Percentiles rank a stretch among this genome's conserved stretches.
Evolutionary conservation across 225 moss, liverwort and hornwort genomes (phyloP).

Genomic region (Takakia lepidozioides): DNA sequence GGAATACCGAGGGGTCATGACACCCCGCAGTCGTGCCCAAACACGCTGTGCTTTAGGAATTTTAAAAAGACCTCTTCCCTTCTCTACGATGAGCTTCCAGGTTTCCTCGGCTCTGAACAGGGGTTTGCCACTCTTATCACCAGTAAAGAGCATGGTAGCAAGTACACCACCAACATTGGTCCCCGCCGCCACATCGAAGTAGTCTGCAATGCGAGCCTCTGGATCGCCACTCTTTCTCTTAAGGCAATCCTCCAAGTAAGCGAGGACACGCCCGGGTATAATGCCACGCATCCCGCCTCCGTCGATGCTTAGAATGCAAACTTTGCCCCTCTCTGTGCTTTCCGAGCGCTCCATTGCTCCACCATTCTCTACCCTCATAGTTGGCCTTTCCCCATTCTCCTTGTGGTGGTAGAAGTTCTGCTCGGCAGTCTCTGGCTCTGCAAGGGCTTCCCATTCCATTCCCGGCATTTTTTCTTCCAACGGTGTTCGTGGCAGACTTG

Average conservation of each 20-base stretch:
- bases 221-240: constrained; percentile 65
- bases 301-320: constrained; percentile 81
- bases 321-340: constrained; percentile 27
- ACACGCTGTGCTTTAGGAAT: constrained; percentile 30
- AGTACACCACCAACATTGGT: constrained; percentile 84
- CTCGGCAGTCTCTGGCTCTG: background rate
- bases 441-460: background rate
- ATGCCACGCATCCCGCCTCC: constrained; percentile 94
- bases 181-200: constrained; percentile 81
- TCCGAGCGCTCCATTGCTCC: background rate
- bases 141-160: constrained; percentile 83
- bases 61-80: constrained; percentile 63
- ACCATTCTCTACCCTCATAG: background rate
- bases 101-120: constrained; percentile 62
- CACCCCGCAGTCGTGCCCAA: constrained; percentile 65
- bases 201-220: constrained; percentile 76
- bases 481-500: too few relatives aligned
- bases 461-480: too few relatives aligned
- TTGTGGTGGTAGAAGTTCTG: too few relatives aligned
- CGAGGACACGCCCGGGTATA: constrained; percentile 72
- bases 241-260: constrained; percentile 58
- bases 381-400: background rate
- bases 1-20: constrained; percentile 52
- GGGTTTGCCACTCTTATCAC: constrained; percentile 43
- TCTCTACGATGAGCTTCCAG: constrained; percentile 75